Conservation (phyloP, 352 stramenopile genomes). For the Globisporangium acanthophoron region DNA sequence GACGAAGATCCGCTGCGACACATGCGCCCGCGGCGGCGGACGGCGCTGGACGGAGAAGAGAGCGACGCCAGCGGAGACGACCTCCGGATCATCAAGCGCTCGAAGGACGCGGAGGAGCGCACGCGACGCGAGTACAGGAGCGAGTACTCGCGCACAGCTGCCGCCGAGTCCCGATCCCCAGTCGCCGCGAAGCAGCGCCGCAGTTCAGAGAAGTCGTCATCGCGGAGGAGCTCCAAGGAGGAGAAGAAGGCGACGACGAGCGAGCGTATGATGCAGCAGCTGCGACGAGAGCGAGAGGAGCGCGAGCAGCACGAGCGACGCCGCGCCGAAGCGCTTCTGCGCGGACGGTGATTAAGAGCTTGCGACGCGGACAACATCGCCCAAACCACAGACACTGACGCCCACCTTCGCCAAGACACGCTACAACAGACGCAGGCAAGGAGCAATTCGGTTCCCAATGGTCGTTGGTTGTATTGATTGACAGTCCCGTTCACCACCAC, state of each 20-base stretch:
- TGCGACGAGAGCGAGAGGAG: slow-evolving; percentile 41
- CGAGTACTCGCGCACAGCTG: slow-evolving; percentile 7
- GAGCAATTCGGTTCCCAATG: slow-evolving; percentile 15
- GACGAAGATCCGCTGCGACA: slow-evolving; percentile 27
- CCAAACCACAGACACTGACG: neutral
- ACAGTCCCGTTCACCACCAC: slow-evolving; percentile 37
- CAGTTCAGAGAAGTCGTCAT: neutral
- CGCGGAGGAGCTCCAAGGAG: neutral
- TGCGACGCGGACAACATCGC: neutral
- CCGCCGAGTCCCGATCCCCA: slow-evolving; percentile 3
- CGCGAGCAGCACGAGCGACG: slow-evolving; percentile 21
- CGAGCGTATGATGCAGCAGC: slow-evolving; percentile 19
- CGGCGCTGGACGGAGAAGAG: slow-evolving; percentile 8
- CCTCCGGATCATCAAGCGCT: neutral
- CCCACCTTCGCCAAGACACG: neutral
- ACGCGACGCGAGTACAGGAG: slow-evolving; percentile 13
- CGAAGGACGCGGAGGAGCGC: slow-evolving; percentile 7
- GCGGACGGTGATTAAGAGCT: slow-evolving; percentile 6
- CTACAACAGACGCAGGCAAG: slow-evolving; percentile 8
- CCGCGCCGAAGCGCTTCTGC: slow-evolving; percentile 26
- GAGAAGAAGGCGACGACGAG: slow-evolving; percentile 7
- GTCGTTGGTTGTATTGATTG: slow-evolving; percentile 20
- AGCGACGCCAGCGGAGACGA: slow-evolving; percentile 1
- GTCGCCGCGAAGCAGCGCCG: slow-evolving; percentile 2
- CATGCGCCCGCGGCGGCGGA: slow-evolving; percentile 26